phyloP scores from a whole-genome alignment of 2,329 filamentous ascomycete genomes.

The Alternaria hordeiaustralica region DNA sequence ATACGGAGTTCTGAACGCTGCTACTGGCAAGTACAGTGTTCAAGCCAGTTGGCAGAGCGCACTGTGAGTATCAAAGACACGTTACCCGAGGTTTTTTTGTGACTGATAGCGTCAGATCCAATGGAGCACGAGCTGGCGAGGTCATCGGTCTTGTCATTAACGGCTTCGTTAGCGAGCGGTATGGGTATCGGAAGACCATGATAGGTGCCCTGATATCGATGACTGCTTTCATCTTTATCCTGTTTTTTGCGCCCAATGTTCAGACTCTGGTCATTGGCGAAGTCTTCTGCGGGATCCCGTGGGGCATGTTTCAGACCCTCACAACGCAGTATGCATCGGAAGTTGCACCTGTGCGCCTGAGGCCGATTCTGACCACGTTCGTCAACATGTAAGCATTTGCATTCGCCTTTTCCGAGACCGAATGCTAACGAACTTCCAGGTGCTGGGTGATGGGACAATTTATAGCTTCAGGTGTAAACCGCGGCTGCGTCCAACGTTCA shows the following conservation, averaged over 20 bases:
- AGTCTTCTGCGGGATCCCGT: conserved; percentile 54
- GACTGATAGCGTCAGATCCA: conserved; percentile 34
- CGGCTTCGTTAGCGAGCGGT: conserved; percentile 52
- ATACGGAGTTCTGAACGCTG: conserved; percentile 47
- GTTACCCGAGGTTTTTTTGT: not conserved
- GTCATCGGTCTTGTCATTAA: conserved; percentile 54
- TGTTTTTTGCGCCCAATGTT: conserved; percentile 55
- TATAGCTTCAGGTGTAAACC: conserved; percentile 73
- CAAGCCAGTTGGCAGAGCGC: conserved; percentile 54
- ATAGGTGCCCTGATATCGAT: conserved; percentile 50
- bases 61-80: conserved; percentile 30
- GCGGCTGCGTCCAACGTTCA: conserved; percentile 66
- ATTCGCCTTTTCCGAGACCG: not conserved
- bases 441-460: conserved; percentile 77
- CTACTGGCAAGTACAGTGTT: conserved; percentile 48
- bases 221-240: conserved; percentile 52
- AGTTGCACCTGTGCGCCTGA: conserved; percentile 72
- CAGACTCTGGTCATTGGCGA: conserved; percentile 49
- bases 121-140: conserved; percentile 53
- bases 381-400: conserved; percentile 62
- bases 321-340: conserved; percentile 58
- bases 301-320: conserved; percentile 55
- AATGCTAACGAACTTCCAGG: conserved; percentile 11
- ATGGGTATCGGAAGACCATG: conserved; percentile 54
- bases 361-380: conserved; percentile 64